Conservation (phyloP, 1,284 basidiomycete species). For the Apiotrichum porosum region DNA sequence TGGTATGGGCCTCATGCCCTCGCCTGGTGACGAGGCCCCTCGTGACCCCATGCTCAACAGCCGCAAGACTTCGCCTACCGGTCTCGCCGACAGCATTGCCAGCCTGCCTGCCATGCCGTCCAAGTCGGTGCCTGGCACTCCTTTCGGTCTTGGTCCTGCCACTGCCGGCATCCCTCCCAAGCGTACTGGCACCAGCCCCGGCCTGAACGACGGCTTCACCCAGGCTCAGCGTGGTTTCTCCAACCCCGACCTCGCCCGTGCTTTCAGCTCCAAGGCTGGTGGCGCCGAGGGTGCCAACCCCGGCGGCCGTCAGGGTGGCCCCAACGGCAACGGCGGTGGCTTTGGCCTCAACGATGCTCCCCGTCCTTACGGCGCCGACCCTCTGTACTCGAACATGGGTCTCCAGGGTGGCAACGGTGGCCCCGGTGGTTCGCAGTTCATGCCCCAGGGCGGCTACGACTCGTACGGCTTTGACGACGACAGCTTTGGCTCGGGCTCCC, state of each 20-base stretch:
- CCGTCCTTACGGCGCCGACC: conserved; percentile 44
- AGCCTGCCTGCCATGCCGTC: conserved; percentile 47
- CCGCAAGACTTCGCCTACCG: conserved; percentile 37
- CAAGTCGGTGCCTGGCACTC: conserved; percentile 47
- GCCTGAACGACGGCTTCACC: conserved; percentile 32
- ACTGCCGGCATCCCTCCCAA: conserved; percentile 21
- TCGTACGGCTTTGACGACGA: conserved; percentile 63
- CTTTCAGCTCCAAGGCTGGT: conserved; percentile 70
- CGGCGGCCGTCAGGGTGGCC: not conserved
- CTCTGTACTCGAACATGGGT: conserved; percentile 39
- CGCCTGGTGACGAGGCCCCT: conserved; percentile 40
- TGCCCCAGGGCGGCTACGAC: conserved; percentile 53
- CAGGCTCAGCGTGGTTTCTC: conserved; percentile 47
- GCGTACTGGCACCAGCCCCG: conserved; percentile 34
- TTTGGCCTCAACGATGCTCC: conserved; percentile 45
- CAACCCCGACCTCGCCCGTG: conserved; percentile 49
- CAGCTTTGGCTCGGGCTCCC: conserved; percentile 64
- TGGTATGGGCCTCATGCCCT: conserved; percentile 50
- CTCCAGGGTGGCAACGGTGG: conserved; percentile 28
- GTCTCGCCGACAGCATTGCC: conserved; percentile 47
- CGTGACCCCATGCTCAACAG: conserved; percentile 15
- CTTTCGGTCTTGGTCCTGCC: conserved; percentile 35
- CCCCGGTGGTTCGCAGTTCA: conserved; percentile 16
- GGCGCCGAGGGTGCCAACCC: not conserved
- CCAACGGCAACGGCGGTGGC: conserved; percentile 50